Percentiles rank a stretch among this genome's conserved stretches.
Conservation (phyloP, 2,329 filamentous ascomycete species). For the Penicillium sp. region DNA sequence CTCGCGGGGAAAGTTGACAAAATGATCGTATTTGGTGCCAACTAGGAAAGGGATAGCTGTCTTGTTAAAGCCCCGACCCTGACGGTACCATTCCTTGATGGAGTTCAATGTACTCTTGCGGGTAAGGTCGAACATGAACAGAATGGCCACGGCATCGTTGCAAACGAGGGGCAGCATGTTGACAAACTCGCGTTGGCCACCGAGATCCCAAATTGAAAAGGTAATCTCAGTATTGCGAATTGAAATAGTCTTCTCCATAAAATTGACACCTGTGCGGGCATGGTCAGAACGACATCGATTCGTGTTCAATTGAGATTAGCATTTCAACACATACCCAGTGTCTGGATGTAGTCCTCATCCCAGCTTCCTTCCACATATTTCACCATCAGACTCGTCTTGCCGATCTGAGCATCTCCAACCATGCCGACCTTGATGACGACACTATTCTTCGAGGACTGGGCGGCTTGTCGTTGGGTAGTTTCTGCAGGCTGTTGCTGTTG, state of each 20-base stretch:
- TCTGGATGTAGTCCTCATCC: constrained; percentile 99
- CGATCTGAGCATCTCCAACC: constrained; percentile 98
- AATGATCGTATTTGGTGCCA: constrained; percentile 98
- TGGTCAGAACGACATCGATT: background rate
- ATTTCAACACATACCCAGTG: constrained; percentile 62
- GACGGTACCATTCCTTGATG: constrained; percentile 99
- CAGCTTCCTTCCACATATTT: constrained; percentile 99
- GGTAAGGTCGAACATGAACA: constrained; percentile 99
- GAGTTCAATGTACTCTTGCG: constrained; percentile 98
- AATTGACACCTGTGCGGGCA: constrained; percentile 78
- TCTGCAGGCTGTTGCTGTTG: constrained; percentile 50
- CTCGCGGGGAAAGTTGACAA: constrained; percentile 96
- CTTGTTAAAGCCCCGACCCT: constrained; percentile 98
- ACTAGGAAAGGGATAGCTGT: constrained; percentile 98
- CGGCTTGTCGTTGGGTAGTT: constrained; percentile 47
- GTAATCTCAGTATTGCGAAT: constrained; percentile 99
- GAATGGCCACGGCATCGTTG: constrained; percentile 96
- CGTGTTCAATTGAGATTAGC: no score
- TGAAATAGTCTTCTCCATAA: constrained; percentile 99
- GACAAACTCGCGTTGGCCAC: constrained; percentile 97
- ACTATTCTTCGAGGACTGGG: constrained; percentile 53
- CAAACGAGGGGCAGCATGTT: constrained; percentile 99
- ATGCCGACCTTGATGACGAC: constrained; percentile 99
- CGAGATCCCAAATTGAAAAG: constrained; percentile 98
- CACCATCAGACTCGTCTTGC: constrained; percentile 98